Base-by-base conservation (phyloP, 805 yeast genomes). In the Metschnikowia matae region DNA sequence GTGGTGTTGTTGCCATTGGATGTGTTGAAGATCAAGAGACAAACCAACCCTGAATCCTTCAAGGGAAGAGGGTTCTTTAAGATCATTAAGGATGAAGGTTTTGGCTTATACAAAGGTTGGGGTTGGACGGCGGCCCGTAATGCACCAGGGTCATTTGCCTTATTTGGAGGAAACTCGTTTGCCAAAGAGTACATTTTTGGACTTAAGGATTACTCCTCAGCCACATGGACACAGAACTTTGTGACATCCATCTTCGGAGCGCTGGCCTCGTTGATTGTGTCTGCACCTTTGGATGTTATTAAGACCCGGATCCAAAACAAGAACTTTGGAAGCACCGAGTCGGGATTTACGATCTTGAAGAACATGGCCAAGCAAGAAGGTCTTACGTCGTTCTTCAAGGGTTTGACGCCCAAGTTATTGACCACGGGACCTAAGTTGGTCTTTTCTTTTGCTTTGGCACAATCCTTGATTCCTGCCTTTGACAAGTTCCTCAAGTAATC, bases 51-150 rank as follows among this genome's bases (percentile, higher is more conserved):
- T n/a, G 99, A 92, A 72, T 77, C 98, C n/a, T 94, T 94, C 82
- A 86, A 84, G 71, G 99, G 99, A 61, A 87, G 99, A 77, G 98
- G 99, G 10, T 91, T 94, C 74, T 54, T 91, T 59, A 86, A 81
- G 70, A 89, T 94, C 63, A 67, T 94, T 53, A 65, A 77, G 49
- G 99, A 94, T 66, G 99, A 94, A 74, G 98, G 99, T 17, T 79
- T 89, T 52, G 89, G 94, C 21, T 78, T 94, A 60, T 94, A 94
- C 76, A 81, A 97, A 68, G 99, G 99, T 58, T 91, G 97, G 96
- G 98, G 97, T 52, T 94, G 99, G 99, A 94, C 99, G 53, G 96
- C 96, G 60, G 99, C 99, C 40, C 86, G 99, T 81, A 94, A 94
- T 68, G 97, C 98, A 2, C 99, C 99, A 36, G 99, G 99, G 53